These are phyloP conservation scores for Simplicillium aogashimaense DNA, from an alignment of 2,329 filamentous ascomycete genomes.

Conservation along the genomic window DNA sequence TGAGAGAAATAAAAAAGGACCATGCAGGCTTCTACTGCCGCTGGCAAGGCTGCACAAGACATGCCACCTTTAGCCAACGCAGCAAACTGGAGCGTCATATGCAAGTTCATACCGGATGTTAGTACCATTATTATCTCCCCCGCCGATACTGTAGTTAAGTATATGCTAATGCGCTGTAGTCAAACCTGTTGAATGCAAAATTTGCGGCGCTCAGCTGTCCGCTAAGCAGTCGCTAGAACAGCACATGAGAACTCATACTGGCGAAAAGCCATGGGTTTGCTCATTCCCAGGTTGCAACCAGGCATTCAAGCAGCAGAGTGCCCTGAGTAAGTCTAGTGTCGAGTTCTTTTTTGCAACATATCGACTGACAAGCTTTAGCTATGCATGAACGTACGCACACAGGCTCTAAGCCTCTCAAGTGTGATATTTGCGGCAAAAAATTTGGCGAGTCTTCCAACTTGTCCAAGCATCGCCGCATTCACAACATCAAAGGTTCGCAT, in stretches of 20 bases:
- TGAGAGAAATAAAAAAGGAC: conserved; percentile 32
- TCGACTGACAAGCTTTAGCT: conserved; percentile 26
- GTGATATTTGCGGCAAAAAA: conserved; percentile 45
- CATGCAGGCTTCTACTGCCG: conserved; percentile 39
- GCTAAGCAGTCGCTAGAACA: conserved; percentile 59
- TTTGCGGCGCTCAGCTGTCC: conserved; percentile 50
- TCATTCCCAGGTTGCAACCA: conserved; percentile 37
- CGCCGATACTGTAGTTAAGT: conserved; percentile 4
- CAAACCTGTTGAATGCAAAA: conserved; percentile 47
- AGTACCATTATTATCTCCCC: conserved; percentile 19
- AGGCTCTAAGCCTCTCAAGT: conserved; percentile 51
- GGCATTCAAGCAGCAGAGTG: conserved; percentile 57
- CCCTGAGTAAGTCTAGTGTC: conserved; percentile 41
- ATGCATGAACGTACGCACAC: conserved; percentile 60
- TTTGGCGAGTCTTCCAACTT: conserved; percentile 59
- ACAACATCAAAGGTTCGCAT: conserved; percentile 41
- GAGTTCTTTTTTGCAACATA: background rate
- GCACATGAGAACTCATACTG: conserved; percentile 57
- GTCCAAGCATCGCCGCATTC: conserved; percentile 55
- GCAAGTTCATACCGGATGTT: conserved; percentile 55
- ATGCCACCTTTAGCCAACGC: conserved; percentile 44
- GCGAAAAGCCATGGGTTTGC: conserved; percentile 54
- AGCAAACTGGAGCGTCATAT: conserved; percentile 57
- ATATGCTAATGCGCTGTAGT: conserved; percentile 23
- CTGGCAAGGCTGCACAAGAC: conserved; percentile 47